A percentile compares a stretch with the other conserved stretches of the same genome.
phyloP scores from a whole-genome alignment of 257 asterid genomes.

The Knoxia roxburghii region DNA sequence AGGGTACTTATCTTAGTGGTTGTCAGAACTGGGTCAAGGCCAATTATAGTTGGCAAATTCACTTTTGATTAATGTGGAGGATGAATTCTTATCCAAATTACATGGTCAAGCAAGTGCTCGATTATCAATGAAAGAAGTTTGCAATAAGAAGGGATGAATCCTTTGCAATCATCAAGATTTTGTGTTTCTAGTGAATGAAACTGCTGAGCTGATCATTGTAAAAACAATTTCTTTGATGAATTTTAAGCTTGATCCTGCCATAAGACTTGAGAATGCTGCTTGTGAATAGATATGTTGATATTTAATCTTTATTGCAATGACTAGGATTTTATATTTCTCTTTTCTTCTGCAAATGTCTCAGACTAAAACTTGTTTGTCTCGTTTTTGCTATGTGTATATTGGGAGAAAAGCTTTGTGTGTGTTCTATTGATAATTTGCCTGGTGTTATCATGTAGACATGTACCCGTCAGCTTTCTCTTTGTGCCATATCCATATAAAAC shows the following conservation, averaged over 20 bases:
- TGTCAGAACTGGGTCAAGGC: background rate
- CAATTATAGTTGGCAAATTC: background rate
- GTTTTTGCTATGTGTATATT: no score
- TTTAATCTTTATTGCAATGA: background rate
- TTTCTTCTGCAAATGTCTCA: background rate
- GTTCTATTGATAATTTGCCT: no score
- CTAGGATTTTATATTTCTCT: background rate
- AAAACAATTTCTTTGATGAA: background rate
- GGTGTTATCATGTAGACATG: no score
- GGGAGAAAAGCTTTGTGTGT: no score
- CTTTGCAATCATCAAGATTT: background rate
- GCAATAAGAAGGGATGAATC: background rate
- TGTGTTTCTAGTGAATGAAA: background rate
- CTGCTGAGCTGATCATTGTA: slow-evolving; percentile 9
- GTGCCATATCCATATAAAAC: no score
- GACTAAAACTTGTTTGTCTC: background rate
- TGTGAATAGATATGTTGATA: background rate
- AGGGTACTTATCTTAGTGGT: no score
- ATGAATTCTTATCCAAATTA: background rate
- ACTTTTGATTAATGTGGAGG: background rate
- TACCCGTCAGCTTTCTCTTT: no score
- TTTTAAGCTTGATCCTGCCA: background rate
- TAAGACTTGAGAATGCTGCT: background rate
- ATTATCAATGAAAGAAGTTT: background rate
- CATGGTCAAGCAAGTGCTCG: background rate